phyloP scores from a whole-genome alignment of 306 rosid species.

The Inga laurina region DNA sequence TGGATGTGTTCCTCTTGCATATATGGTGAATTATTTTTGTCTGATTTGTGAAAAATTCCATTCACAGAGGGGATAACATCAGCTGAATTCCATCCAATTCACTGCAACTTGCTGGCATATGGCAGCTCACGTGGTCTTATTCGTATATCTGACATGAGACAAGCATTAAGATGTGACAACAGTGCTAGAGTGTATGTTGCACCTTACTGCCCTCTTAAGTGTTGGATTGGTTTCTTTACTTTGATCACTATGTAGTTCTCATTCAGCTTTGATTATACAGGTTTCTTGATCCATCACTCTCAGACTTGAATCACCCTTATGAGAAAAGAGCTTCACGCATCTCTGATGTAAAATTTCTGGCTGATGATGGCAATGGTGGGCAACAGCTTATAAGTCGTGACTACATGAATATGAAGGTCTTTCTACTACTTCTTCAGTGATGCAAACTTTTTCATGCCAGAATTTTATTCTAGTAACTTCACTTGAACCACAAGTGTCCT shows the following conservation, averaged over 20 bases:
- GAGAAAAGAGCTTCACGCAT: conserved; percentile 59
- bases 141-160: conserved; percentile 73
- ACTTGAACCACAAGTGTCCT: not conserved
- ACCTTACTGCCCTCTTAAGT: too few species aligned
- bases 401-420: conserved; percentile 73
- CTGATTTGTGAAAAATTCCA: conserved; percentile 3
- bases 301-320: conserved; percentile 51
- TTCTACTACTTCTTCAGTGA: not conserved
- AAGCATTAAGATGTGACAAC: conserved; percentile 64
- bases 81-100: conserved; percentile 77
- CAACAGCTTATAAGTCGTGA: conserved; percentile 63
- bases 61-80: conserved; percentile 66
- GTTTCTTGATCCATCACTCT: conserved; percentile 51
- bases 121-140: conserved; percentile 76
- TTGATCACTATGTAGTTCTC: not conserved
- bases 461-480: not conserved
- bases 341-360: conserved; percentile 61
- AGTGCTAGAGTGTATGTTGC: conserved; percentile 58
- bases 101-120: conserved; percentile 75
- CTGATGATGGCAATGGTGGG: conserved; percentile 47
- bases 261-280: conserved; percentile 51
- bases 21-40: too few species aligned
- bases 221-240: not conserved
- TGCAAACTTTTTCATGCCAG: too few species aligned
- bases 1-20: too few species aligned